Evolutionary conservation across 768 basidiomycete genomes (phyloP), one percentile per base, ranked within the genome.

Genomic region (Trametes villosa): DNA sequence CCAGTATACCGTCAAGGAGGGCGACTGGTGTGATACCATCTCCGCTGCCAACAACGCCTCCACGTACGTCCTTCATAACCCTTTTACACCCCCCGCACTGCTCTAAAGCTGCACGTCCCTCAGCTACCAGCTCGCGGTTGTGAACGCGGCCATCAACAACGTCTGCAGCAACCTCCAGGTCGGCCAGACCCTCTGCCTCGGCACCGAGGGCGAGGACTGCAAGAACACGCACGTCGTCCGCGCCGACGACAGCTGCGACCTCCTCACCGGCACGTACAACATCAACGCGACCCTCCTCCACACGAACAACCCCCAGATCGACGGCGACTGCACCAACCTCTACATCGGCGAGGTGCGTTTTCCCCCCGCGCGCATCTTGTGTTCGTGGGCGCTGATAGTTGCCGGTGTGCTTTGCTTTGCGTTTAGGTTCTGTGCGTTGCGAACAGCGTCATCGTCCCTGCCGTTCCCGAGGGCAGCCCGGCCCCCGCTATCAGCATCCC

Each of bases 301-400:
- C 69, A 17, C 64, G 59, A 92, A 92, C 83, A 94, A 94, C 83
- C 91, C 89, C 20, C 86, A 91, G 72, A 79, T 92, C 65, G 63
- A 84, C 66, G 2, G 46, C 0, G 75, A 70, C 0, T 89, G 85
- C 73, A 74, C 65, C 65, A 92, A 92, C 77, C 77, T 93, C 71
- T 91, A 91, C 74, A 69, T 88, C 58, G 89, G 86, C 68, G 87
- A 92, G 83, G 91, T 91, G 50, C 56, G 81, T 77, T 51, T 2
- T 46, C 15, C 42, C 41, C 47, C 29, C 11, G 2, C 18, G 20
- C 20, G 51, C 44, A 12, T 12, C 44, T 20, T 13, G 40, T 33
- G 45, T 38, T 38, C 13, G 22, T 17, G 22, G 50, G 50, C 50
- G 34, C 50, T 51, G 50, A 51, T 38, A 9, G 48, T 17, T 40